Evolutionary conservation across 257 asterid species (phyloP).

Genomic region (Galeopsis tetrahit): DNA sequence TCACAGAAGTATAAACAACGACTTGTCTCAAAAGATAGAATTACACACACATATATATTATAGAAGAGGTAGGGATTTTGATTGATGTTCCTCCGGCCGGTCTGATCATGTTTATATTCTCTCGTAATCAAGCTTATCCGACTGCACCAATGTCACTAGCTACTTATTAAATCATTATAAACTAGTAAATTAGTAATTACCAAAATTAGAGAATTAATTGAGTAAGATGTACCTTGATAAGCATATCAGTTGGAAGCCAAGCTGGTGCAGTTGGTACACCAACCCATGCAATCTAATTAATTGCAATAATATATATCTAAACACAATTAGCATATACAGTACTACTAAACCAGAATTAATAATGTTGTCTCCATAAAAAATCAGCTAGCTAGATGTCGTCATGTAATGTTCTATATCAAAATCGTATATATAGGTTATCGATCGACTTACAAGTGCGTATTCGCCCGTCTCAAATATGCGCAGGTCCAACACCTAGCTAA

Average conservation of each 20-base stretch:
- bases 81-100: too few species aligned
- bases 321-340: background rate
- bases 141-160: constrained; percentile 32
- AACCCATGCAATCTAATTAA: constrained; percentile 60
- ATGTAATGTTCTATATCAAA: too few species aligned
- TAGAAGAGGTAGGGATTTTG: too few species aligned
- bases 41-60: too few species aligned
- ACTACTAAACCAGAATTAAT: too few species aligned
- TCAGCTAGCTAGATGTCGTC: too few species aligned
- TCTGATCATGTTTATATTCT: constrained; percentile 25
- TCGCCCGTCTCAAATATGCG: constrained; percentile 83
- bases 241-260: constrained; percentile 82
- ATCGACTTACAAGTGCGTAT: constrained; percentile 70
- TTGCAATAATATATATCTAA: too few species aligned
- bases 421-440: too few species aligned
- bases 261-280: constrained; percentile 87
- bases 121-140: constrained; percentile 42
- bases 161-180: background rate
- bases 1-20: too few species aligned
- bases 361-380: too few species aligned
- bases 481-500: constrained; percentile 69
- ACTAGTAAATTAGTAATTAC: background rate
- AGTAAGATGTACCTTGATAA: constrained; percentile 48
- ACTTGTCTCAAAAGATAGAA: too few species aligned
- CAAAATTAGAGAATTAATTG: background rate